phyloP scores from a whole-genome alignment of 208 protist genomes.

The Tritrichomonas foetus region DNA sequence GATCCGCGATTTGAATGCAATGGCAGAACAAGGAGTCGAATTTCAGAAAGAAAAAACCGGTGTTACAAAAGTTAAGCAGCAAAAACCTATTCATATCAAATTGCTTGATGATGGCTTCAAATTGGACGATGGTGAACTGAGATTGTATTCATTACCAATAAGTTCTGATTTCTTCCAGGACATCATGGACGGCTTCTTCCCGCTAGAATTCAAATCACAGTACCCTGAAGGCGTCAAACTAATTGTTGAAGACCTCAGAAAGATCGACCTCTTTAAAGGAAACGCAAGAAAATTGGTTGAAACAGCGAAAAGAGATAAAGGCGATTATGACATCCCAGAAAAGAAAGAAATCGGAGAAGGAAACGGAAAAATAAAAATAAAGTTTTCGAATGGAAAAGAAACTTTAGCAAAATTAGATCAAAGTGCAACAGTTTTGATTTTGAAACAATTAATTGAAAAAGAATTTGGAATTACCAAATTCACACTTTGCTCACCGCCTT shows the following conservation, averaged over 20 bases:
- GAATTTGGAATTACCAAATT: too few species aligned
- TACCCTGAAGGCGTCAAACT: not conserved
- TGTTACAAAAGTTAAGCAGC: not conserved
- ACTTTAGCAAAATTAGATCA: too few species aligned
- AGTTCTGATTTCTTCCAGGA: not conserved
- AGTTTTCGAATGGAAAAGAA: too few species aligned
- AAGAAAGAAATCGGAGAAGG: too few species aligned
- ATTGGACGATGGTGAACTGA: not conserved
- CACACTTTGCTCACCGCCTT: too few species aligned
- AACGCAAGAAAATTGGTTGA: not conserved
- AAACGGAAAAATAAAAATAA: too few species aligned
- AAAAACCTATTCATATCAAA: not conserved
- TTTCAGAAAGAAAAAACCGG: not conserved
- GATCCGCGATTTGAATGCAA: not conserved
- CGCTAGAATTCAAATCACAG: not conserved
- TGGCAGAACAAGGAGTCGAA: not conserved
- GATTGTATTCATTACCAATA: not conserved
- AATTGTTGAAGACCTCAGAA: not conserved
- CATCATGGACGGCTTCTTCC: constrained; percentile 6
- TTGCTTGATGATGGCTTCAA: not conserved
- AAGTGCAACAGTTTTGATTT: too few species aligned
- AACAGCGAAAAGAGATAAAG: too few species aligned
- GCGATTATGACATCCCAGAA: too few species aligned
- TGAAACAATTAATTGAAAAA: too few species aligned
- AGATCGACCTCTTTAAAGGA: not conserved